Base-by-base conservation (phyloP, 495 filamentous ascomycete species). In the Penicillium subrubescens region DNA sequence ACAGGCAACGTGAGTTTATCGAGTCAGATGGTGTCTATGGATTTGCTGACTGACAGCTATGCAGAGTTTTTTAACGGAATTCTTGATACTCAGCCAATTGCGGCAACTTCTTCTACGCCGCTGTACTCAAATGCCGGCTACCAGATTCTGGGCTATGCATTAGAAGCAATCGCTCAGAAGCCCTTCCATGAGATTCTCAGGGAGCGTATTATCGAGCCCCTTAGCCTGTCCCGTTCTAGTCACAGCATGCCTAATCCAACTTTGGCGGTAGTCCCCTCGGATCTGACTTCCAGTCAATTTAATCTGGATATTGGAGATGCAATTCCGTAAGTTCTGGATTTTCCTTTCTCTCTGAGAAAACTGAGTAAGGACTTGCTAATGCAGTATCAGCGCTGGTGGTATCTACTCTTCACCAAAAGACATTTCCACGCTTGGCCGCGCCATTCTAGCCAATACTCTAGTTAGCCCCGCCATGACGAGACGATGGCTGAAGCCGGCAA, bases 91-190 rank as follows among this genome's bases (percentile, higher is more conserved):
- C 75, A 80, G 31, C 85, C 85, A 0, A 73, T 84, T 8, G 82
- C 82, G 60, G 64, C 77, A 3, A 79, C 82, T 5, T 81, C 76
- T 6, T 70, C 77, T 10, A 83, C 80, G 0, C 81, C 86, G 0
- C 77, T 81, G 3, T 89, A 88, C 67, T 87, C 86, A 2, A 88
- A 88, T 67, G 79, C 81, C 5, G 85, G 78, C 5, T 88, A 77
- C 64, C 79, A 82, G 60, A 75, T 88, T 59, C 71, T 88, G 3
- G 80, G 76, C 0, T 86, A 87, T 62, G 86, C 80, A 2, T 73
- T 88, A 54, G 83, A 88, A 41, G 43, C 61, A 14, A 63, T 72
- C 3, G 57, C 52, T 10, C 56, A 6, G 50, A 41, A 12, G 33
- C 52, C 14, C 7, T 72, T 44, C 29, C 34, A 62, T 17, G 35